These are phyloP conservation scores for Thelonectria blattea DNA, from an alignment of 2,329 filamentous ascomycete genomes.

Conservation along the genomic window DNA sequence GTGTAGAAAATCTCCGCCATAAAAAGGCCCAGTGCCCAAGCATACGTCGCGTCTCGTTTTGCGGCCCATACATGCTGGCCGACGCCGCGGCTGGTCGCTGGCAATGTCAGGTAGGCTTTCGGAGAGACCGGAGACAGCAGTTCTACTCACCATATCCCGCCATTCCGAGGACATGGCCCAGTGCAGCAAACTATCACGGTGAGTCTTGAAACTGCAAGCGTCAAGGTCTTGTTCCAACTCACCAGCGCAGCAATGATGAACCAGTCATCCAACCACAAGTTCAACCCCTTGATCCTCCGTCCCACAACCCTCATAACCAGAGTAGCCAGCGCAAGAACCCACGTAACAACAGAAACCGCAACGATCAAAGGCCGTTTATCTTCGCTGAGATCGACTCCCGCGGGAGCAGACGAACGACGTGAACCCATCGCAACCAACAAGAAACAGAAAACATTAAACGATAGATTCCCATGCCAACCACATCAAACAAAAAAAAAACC, in stretches of 20 bases:
- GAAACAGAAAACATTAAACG: background rate
- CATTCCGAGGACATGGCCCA: background rate
- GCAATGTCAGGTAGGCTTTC: background rate
- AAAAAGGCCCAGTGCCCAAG: constrained; percentile 32
- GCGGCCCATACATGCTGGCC: constrained; percentile 35
- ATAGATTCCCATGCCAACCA: background rate
- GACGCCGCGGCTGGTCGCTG: constrained; percentile 31
- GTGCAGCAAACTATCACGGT: background rate
- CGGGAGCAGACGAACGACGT: constrained; percentile 12
- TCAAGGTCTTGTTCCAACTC: background rate
- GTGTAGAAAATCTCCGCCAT: constrained; percentile 31
- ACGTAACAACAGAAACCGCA: constrained; percentile 15
- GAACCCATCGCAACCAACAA: background rate
- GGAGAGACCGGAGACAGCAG: background rate
- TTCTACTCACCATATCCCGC: constrained; percentile 2
- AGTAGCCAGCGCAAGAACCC: background rate
- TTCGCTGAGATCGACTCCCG: constrained; percentile 31
- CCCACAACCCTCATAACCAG: constrained; percentile 28
- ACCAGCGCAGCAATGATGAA: constrained; percentile 35
- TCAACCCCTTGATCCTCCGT: constrained; percentile 25
- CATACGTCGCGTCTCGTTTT: constrained; percentile 26
- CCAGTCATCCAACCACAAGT: constrained; percentile 36
- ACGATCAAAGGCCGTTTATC: constrained; percentile 27
- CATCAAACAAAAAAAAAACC: background rate
- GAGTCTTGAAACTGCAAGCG: background rate